These are phyloP conservation scores for Rhododendron kiyosumense DNA, from an alignment of 148 eudicot genomes.

Conservation along the genomic window DNA sequence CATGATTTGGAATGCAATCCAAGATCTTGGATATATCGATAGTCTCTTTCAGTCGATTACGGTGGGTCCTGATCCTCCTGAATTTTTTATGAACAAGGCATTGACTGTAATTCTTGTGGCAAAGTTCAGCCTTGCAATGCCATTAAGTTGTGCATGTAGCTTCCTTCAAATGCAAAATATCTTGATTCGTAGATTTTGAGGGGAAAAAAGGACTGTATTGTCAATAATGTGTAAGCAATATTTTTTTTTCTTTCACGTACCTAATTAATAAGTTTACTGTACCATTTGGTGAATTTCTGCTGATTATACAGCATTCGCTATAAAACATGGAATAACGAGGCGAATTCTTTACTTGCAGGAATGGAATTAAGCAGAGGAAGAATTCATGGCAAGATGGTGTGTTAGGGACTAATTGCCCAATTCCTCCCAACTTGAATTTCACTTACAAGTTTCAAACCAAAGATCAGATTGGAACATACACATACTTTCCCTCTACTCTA, in stretches of 20 bases:
- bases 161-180: neutral
- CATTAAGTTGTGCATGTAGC: neutral
- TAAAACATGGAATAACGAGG: neutral
- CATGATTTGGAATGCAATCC: neutral
- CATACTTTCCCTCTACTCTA: slow-evolving; percentile 82
- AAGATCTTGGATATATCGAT: neutral
- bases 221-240: too few species aligned
- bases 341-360: slow-evolving; percentile 43
- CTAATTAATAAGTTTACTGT: neutral
- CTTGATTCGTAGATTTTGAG: neutral
- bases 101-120: neutral
- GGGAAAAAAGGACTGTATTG: too few species aligned
- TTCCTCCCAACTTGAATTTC: slow-evolving; percentile 70
- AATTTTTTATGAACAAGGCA: neutral
- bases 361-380: slow-evolving; percentile 97
- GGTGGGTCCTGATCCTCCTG: neutral
- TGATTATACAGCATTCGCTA: neutral
- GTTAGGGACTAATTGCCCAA: slow-evolving; percentile 89
- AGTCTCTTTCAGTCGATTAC: neutral
- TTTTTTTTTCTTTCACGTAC: neutral
- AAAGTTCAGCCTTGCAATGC: neutral
- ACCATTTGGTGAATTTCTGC: neutral
- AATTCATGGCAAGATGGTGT: slow-evolving; percentile 99
- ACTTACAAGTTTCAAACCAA: slow-evolving; percentile 88
- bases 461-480: slow-evolving; percentile 92